A percentile compares a stretch with the other conserved stretches of the same genome.
Evolutionary conservation across 108 stramenopile genomes (phyloP).

Genomic region (Chaetoceros tenuissimus): DNA sequence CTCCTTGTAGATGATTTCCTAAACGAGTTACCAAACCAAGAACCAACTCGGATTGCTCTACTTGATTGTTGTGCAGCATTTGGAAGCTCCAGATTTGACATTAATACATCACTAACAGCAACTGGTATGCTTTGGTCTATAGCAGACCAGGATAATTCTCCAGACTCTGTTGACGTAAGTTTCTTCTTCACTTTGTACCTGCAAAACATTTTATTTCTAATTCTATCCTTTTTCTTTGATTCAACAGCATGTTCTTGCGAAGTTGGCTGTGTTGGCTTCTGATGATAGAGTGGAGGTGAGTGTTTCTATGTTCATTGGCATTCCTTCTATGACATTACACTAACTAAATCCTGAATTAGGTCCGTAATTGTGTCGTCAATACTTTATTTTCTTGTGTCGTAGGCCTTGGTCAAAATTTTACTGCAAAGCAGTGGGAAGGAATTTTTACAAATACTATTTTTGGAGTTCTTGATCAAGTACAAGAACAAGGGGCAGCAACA

Average conservation of each 20-base stretch:
- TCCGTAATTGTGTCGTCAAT: constrained; percentile 88
- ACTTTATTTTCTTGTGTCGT: constrained; percentile 88
- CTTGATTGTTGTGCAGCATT: constrained; percentile 83
- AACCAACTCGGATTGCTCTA: constrained; percentile 37
- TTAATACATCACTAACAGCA: constrained; percentile 89
- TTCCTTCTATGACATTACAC: background rate
- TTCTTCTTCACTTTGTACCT: no score
- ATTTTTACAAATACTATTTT: constrained; percentile 68
- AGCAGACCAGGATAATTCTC: constrained; percentile 63
- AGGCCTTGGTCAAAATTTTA: constrained; percentile 66
- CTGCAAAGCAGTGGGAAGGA: constrained; percentile 65
- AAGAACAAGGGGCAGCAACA: constrained; percentile 3
- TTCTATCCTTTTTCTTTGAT: background rate
- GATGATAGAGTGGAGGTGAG: constrained; percentile 52
- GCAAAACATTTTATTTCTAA: background rate
- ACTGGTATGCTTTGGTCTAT: constrained; percentile 84
- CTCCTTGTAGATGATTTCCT: constrained; percentile 88
- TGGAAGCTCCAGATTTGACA: constrained; percentile 75
- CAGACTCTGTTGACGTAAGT: constrained; percentile 51
- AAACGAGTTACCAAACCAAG: constrained; percentile 29
- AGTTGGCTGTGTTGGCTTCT: constrained; percentile 50
- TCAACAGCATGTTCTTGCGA: constrained; percentile 45
- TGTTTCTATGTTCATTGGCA: background rate
- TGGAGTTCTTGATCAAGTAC: constrained; percentile 37
- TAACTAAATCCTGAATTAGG: constrained; percentile 6